Base-by-base conservation (phyloP, 1,284 basidiomycete species). In the Pascua guehoae region DNA sequence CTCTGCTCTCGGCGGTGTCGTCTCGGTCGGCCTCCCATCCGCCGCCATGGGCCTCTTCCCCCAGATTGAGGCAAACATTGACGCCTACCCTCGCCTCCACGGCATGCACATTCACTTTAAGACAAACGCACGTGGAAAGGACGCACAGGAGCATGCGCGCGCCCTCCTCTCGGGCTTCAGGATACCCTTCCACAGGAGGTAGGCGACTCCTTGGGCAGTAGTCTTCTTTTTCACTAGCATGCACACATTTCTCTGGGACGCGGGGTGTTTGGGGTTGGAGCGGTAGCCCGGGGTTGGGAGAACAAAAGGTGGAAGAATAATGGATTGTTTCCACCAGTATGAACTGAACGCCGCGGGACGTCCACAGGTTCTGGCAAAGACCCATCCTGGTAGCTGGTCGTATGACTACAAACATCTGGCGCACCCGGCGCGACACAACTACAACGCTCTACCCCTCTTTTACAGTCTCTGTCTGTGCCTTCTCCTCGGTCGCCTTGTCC, bases 61-160 rank as follows among this genome's bases (percentile, higher is more conserved):
- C 5, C 89, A 93, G 76, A 86, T 96, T 56, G 93, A 96, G 78
- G 86, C 91, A 73, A 97, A 95, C 77, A 76, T 88, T 58, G 92
- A 96, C 72, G 78, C 88, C 43, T 97, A 95, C 72, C 89, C 90
- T 8, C 84, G 83, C 64, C 73, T 85, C 53, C 87, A 87, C 70
- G 93, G 93, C 41, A 89, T 96, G 84, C 88, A 95, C 72, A 85
- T 97, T 49, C 88, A 92, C 73, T 92, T 93, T 74, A 82, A 92
- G 61, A 95, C 93, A 41, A 91, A 88, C 71, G 86, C 88, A 5
- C 81, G 81, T 50, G 93, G 93, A 0, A 79, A 85, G 37, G 89
- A 89, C 40, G 92, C 92, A 14, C 88, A 94, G 79, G 88, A 91
- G 73, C 82, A 84, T 61, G 90, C 90, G 12, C 84, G 91, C 69